Evolutionary conservation across 768 basidiomycete genomes (phyloP).

Genomic region (Tulasnella calospora): DNA sequence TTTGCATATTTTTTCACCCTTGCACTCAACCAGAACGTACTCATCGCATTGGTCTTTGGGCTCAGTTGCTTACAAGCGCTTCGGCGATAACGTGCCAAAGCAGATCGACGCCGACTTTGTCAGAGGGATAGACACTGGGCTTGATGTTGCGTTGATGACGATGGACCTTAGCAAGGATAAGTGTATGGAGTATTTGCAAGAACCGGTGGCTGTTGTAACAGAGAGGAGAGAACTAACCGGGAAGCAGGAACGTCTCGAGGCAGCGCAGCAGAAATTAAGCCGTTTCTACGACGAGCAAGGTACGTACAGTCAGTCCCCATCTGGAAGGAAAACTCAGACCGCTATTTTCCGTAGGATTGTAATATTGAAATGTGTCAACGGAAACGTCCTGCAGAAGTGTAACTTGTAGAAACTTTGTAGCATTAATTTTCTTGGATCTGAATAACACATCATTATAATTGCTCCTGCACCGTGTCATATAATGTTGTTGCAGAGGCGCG

Average conservation of each 20-base stretch:
- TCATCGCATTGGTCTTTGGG: neutral
- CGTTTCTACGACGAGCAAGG: neutral
- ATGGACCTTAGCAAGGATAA: conserved; percentile 45
- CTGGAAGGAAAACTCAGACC: neutral
- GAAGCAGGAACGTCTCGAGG: conserved; percentile 14
- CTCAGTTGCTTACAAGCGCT: conserved; percentile 56
- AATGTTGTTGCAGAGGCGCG: no score
- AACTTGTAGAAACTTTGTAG: neutral
- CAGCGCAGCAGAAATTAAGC: neutral
- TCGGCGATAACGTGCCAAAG: conserved; percentile 53
- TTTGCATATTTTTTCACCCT: neutral
- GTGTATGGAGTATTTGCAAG: conserved; percentile 51
- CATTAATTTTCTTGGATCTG: conserved; percentile 43
- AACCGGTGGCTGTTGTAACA: conserved; percentile 44
- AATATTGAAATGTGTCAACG: neutral
- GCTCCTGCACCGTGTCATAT: conserved; percentile 33
- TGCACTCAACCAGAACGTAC: neutral
- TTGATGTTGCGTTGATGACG: conserved; percentile 49
- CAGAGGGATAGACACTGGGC: conserved; percentile 46
- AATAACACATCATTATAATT: neutral
- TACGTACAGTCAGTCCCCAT: neutral
- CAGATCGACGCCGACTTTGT: conserved; percentile 56
- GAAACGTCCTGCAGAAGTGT: neutral
- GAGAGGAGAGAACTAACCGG: conserved; percentile 44
- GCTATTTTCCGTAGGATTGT: neutral